Evolutionary conservation across 352 stramenopile genomes (phyloP).

Genomic region (Phytophthora multivora): DNA sequence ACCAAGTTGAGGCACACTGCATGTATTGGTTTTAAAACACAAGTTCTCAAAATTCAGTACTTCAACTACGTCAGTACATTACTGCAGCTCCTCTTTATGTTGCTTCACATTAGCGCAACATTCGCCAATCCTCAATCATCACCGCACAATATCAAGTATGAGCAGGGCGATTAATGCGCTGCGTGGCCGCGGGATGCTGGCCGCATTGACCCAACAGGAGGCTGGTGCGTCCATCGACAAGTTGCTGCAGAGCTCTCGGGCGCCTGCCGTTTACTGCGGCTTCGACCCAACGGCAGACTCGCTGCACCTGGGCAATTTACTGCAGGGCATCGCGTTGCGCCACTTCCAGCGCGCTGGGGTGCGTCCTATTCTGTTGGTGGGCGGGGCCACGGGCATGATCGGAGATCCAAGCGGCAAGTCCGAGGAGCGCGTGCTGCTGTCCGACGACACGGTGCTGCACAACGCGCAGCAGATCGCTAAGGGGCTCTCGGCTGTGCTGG

Average conservation of each 20-base stretch:
- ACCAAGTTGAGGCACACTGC: neutral
- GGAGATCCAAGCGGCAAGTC: slow-evolving; percentile 99
- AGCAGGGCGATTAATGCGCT: slow-evolving; percentile 69
- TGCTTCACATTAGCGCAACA: neutral
- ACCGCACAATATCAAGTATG: slow-evolving; percentile 45
- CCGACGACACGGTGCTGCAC: slow-evolving; percentile 90
- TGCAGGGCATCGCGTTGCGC: slow-evolving; percentile 85
- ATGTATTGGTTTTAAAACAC: neutral
- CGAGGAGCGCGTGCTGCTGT: slow-evolving; percentile 95
- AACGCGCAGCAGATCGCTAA: slow-evolving; percentile 92
- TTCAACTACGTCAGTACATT: slow-evolving; percentile 6
- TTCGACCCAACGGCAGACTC: slow-evolving; percentile 93
- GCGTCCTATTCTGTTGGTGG: slow-evolving; percentile 91
- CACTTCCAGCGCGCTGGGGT: slow-evolving; percentile 88
- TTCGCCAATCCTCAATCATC: neutral
- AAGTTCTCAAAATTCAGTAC: neutral
- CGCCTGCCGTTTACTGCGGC: slow-evolving; percentile 82
- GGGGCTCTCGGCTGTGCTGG: slow-evolving; percentile 94
- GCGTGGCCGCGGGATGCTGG: slow-evolving; percentile 72
- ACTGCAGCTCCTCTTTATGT: neutral
- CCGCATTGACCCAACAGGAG: slow-evolving; percentile 71
- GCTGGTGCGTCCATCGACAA: slow-evolving; percentile 60
- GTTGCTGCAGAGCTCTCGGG: slow-evolving; percentile 31
- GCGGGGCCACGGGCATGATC: slow-evolving; percentile 92
- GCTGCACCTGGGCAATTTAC: slow-evolving; percentile 91